Evolutionary conservation across 768 basidiomycete species (phyloP), one percentile per base, ranked within the genome.

Genomic region (Hygrophorus pudorinus): DNA sequence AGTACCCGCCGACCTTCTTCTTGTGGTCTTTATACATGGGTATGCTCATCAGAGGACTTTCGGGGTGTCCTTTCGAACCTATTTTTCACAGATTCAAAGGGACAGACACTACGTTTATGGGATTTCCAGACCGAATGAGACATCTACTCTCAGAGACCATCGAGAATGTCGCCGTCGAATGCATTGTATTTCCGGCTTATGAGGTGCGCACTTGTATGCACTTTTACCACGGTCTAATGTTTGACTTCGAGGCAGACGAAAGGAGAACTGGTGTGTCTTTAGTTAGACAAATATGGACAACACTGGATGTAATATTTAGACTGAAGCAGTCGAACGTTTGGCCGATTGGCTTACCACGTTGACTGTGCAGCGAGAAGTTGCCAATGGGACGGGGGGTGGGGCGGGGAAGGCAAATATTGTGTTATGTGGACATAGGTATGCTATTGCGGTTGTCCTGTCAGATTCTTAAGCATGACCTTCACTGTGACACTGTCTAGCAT

Each of bases 331-430:
- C 2, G 75, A 82, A 24, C 76, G 78, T 6, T 93, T 96, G 60
- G 78, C 88, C 6, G 91, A 94, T 56, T 96, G 92, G 93, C 74
- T 96, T 34, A 85, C 88, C 1, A 84, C 78, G n/a, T 63, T 88
- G 16, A 87, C 85, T 4, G 84, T 94, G n/a, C 75, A 87, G 58
- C 76, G 74, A 48, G 92, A 94, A 60, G 83, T 82, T 16, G 77
- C 79, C 10, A 70, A 78, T 40, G 85, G 43, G n/a, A 24, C 36
- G 5, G 42, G 86, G 4, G 58, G 71, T n/a, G 81, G 81, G 5
- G 81, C 85, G 9, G 88, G 88, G 7, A 82, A 75, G 35, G 82
- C 81, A 0, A 87, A 78, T 58, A 74, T 94, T 39, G 83, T 92
- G 3, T 68, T 96, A 5, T 92, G 91, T 57, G 91, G 91, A 4